Evolutionary conservation across 441 rosid species (phyloP).

Genomic region (Erodium trifolium): DNA sequence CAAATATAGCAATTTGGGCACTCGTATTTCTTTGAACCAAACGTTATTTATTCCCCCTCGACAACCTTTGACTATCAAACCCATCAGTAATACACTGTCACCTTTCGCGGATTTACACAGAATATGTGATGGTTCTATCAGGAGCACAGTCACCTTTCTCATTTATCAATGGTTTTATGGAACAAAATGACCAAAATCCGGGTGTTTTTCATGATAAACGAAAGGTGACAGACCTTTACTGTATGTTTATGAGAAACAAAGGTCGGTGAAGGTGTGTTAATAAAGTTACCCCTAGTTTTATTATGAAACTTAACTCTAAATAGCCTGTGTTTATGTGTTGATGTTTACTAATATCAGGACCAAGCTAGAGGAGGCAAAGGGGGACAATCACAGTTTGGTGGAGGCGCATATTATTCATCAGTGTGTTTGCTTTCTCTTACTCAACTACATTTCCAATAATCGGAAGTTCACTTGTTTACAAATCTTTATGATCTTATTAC

Average conservation of each 20-base stretch:
- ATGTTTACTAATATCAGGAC: background rate
- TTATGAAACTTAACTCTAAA: background rate
- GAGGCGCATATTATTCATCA: conserved; percentile 5
- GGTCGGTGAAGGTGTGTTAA: no score
- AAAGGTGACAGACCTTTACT: background rate
- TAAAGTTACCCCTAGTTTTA: background rate
- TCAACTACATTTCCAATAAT: background rate
- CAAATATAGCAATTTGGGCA: background rate
- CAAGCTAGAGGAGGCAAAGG: background rate
- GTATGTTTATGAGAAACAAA: background rate
- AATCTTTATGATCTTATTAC: background rate
- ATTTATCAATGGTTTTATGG: no score
- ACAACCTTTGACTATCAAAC: no score
- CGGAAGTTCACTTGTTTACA: background rate
- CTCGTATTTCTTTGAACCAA: no score
- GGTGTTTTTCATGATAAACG: no score
- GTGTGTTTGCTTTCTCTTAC: conserved; percentile 2
- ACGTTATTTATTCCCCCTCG: no score
- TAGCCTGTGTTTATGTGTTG: no score
- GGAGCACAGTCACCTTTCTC: no score
- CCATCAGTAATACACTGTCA: no score
- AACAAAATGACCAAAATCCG: no score
- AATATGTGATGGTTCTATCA: no score
- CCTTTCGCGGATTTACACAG: no score
- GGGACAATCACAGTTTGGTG: conserved; percentile 6